Base-by-base conservation (phyloP, 2,329 filamentous ascomycete genomes). In the Beauveria asiatica region DNA sequence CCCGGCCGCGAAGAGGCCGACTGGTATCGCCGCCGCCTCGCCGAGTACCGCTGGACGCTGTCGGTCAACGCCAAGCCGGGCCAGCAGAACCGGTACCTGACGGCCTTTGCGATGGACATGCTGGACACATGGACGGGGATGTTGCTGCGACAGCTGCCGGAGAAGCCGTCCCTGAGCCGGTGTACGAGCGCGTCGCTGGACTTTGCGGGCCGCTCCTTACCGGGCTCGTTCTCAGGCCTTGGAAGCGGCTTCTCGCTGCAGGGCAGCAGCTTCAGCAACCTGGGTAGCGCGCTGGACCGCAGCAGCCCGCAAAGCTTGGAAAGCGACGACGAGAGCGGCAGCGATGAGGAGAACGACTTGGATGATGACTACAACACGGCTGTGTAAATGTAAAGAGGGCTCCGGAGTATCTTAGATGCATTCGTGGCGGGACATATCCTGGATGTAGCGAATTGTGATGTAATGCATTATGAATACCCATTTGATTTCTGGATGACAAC, bases 41-140 rank as follows among this genome's bases (percentile, higher is more conserved):
- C 86, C 62, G 93, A 99, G 74, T 97, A 97, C 70, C 84, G 91
- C 54, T 99, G 93, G 93, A 97, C 93, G 10, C 78, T 97, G 59
- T 88, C 88, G 9, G 92, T 97, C 52, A 92, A 88, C 73, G 87
- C 85, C 49, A 90, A 91, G 70, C 85, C 88, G 0, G 81, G 82
- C 2, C 82, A 83, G 66, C 82, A 83, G 66, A 80, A 78, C 59
- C 80, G 75, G 52, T 78, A 80, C 1, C 68, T 87, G 57, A 87
- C 84, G 0, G 80, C 83, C 63, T 90, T 90, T 66, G 88, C 88
- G n/a, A 86, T 91, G 77, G 86, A 86, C 3, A 90, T 89, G 80
- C 75, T 92, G 48, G 88, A 91, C 68, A 87, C 87, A 58, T 87
- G 84, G 21, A 87, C 85, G 0, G 84, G 84, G 0, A 71, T 90